Evolutionary conservation across 805 yeast genomes (phyloP), one percentile per base, ranked within the genome.

Genomic region (Lipomyces yamanashiensis): DNA sequence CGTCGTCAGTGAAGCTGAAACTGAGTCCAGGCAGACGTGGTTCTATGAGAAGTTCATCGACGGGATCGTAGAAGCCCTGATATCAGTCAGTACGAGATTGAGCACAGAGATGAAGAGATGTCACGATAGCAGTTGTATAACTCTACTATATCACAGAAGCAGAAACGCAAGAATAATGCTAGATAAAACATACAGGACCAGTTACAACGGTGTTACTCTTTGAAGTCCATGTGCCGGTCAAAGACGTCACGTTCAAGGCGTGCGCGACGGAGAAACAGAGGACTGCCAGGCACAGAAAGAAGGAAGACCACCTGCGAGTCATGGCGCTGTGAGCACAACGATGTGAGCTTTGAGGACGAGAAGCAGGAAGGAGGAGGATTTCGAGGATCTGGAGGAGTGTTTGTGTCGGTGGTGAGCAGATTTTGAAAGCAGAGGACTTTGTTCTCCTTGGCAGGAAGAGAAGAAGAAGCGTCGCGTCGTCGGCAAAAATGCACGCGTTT

Each of bases 21-120:
- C 96, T 87, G 60, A 93, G 84, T 44, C 99, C 99, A 1, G 99
- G 97, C 48, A 95, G 81, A 8, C 92, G 93, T 1, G 99, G 99
- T 75, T 95, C 99, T 66, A 92, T 90, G 62, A 95, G 79, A 17
- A 93, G 83, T 76, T 95, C 99, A 74, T 93, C 97, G 36, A 92
- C 89, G 1, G 99, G 99, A 75, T 95, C 98, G 75, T 85, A 95
- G 74, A 95, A 95, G 1, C 78, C 81, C 74, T 72, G 48, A 8
- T 48, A 15, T 13, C 10, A 33, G n/a, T n/a, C 2, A 37, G 37
- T 39, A 12, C 13, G 43, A 12, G 43, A 39, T n/a, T 37, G 43
- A 12, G 13, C 43, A 39, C 7, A n/a, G n/a, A 39, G n/a, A 39
- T 13, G n/a, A 39, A 39, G n/a, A 39, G 2, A 4, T 39, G 43